Evolutionary conservation across 768 basidiomycete genomes (phyloP).

Genomic region (Tulasnella calospora): DNA sequence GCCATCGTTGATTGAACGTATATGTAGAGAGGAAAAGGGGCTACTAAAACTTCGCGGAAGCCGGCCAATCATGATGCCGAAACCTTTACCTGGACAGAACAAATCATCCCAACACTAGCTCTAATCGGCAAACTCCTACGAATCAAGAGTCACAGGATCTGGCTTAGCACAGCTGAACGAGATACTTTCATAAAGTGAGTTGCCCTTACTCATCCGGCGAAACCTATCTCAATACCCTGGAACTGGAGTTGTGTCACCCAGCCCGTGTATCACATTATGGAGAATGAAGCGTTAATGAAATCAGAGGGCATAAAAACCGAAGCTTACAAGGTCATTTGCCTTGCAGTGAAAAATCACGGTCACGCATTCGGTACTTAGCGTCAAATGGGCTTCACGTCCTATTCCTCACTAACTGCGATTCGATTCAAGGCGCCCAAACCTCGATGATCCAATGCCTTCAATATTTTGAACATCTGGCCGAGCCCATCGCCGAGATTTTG

Average conservation of each 20-base stretch:
- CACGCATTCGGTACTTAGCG: slow-evolving; percentile 57
- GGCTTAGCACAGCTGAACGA: slow-evolving; percentile 80
- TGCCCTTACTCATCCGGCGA: not conserved
- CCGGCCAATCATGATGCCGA: slow-evolving; percentile 25
- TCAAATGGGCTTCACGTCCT: not conserved
- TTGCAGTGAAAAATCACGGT: slow-evolving; percentile 85
- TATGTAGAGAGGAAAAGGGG: slow-evolving; percentile 47
- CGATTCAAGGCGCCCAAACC: slow-evolving; percentile 57
- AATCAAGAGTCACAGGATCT: slow-evolving; percentile 70
- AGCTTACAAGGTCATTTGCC: slow-evolving; percentile 85
- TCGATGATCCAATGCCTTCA: slow-evolving; percentile 87
- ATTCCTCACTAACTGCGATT: not conserved
- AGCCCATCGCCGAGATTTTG: slow-evolving; percentile 89
- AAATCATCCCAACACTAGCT: slow-evolving; percentile 63
- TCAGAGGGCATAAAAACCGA: slow-evolving; percentile 57
- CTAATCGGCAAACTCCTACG: slow-evolving; percentile 69
- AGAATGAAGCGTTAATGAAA: slow-evolving; percentile 89
- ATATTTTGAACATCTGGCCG: slow-evolving; percentile 90
- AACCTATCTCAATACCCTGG: not conserved
- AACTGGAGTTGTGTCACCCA: slow-evolving; percentile 72
- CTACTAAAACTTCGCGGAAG: slow-evolving; percentile 38
- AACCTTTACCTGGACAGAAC: slow-evolving; percentile 70
- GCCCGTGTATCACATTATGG: slow-evolving; percentile 80
- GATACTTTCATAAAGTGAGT: slow-evolving; percentile 81
- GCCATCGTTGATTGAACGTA: slow-evolving; percentile 35